Conservation (phyloP, 352 stramenopile genomes). For the Phytophthora pisi region DNA sequence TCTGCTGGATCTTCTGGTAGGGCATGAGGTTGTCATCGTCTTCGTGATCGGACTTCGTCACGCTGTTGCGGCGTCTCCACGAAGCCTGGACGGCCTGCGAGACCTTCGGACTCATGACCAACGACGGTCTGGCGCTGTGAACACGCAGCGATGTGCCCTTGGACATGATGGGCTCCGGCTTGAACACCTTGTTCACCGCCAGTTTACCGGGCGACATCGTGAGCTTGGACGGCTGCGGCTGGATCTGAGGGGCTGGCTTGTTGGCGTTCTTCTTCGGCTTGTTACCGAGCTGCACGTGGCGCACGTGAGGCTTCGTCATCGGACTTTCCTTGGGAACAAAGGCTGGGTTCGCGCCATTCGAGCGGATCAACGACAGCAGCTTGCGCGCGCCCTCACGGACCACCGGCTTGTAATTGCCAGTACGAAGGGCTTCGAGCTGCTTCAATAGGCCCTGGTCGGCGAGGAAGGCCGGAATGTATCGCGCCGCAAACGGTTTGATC, state of each 20-base stretch:
- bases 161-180: constrained; percentile 22
- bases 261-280: constrained; percentile 23
- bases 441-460: constrained; percentile 33
- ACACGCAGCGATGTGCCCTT: constrained; percentile 21
- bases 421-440: constrained; percentile 43
- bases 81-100: constrained; percentile 44
- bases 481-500: constrained; percentile 39
- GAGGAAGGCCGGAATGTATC: constrained; percentile 42
- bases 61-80: constrained; percentile 44
- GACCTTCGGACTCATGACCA: constrained; percentile 49
- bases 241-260: constrained; percentile 5
- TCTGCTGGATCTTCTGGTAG: constrained; percentile 31
- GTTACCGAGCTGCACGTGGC: constrained; percentile 23
- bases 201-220: constrained; percentile 24
- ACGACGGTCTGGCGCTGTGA: constrained; percentile 8
- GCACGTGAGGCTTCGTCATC: constrained; percentile 33
- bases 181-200: constrained; percentile 28
- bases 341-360: constrained; percentile 48
- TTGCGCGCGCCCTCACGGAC: constrained; percentile 59
- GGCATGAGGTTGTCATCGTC: constrained; percentile 37
- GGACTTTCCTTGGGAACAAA: constrained; percentile 42
- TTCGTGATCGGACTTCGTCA: constrained; percentile 20
- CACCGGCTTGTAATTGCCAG: constrained; percentile 44
- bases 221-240: constrained; percentile 5
- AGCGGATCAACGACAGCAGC: constrained; percentile 59